phyloP scores from a whole-genome alignment of 495 filamentous ascomycete species.

The Stereocaulon alpinum region DNA sequence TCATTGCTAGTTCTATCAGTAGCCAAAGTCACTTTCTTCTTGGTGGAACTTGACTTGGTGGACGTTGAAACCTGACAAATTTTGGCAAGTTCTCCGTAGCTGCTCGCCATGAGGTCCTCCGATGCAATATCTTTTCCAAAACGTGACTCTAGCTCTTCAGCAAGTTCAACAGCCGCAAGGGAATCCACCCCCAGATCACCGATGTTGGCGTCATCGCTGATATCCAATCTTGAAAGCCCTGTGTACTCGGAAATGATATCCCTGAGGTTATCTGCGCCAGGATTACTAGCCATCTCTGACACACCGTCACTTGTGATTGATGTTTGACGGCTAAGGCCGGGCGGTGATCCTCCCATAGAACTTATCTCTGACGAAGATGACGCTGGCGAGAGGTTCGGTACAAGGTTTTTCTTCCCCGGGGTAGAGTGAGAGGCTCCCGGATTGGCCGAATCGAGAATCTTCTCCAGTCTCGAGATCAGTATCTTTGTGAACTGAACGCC shows the following conservation, averaged over 20 bases:
- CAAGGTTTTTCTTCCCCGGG: background rate
- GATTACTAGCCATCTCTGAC: background rate
- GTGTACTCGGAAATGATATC: conserved; percentile 15
- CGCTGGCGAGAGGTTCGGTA: background rate
- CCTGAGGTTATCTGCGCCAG: conserved; percentile 4
- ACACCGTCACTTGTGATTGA: background rate
- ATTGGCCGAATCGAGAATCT: conserved; percentile 18
- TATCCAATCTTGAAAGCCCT: conserved; percentile 12
- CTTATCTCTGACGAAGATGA: background rate
- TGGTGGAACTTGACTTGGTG: conserved; percentile 1
- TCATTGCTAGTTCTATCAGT: background rate
- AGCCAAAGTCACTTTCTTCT: background rate
- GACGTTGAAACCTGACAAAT: background rate
- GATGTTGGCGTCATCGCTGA: conserved; percentile 9
- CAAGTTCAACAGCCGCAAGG: conserved; percentile 20
- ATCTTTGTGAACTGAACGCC: conserved; percentile 22
- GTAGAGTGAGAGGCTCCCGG: background rate
- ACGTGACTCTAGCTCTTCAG: conserved; percentile 11
- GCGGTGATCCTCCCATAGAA: background rate
- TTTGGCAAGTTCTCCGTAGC: background rate
- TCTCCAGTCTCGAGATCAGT: conserved; percentile 19
- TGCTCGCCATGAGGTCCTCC: conserved; percentile 2
- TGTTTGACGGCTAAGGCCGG: background rate
- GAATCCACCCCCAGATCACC: conserved; percentile 20
- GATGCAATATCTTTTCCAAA: conserved; percentile 11